Percentiles rank a stretch among this genome's conserved stretches.
Evolutionary conservation across 1,284 basidiomycete genomes (phyloP).

Genomic region (Calocybe gambosa): DNA sequence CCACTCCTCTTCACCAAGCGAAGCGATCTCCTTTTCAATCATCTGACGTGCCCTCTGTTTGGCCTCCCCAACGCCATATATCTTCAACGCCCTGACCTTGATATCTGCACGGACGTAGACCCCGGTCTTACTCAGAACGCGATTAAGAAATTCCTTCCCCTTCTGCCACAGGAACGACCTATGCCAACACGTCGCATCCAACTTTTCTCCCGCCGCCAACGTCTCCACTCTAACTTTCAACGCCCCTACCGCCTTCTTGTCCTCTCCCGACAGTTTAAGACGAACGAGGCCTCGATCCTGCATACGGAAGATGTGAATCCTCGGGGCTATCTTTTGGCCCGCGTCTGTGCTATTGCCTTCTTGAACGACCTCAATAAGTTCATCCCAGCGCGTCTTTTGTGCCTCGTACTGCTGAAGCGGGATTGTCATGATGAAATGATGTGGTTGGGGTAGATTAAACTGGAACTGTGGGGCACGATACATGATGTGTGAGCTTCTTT

Average conservation of each 20-base stretch:
- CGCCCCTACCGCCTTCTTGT: conserved; percentile 44
- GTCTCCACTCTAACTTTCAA: conserved; percentile 56
- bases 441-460: conserved; percentile 36
- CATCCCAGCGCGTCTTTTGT: conserved; percentile 43
- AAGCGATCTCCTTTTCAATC: conserved; percentile 37
- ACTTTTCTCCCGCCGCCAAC: conserved; percentile 41
- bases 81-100: conserved; percentile 33
- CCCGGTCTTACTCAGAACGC: conserved; percentile 28
- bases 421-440: conserved; percentile 41
- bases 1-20: conserved; percentile 34
- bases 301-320: conserved; percentile 21
- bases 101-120: conserved; percentile 39
- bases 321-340: conserved; percentile 11
- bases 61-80: conserved; percentile 33
- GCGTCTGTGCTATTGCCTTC: conserved; percentile 25
- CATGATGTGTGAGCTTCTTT: conserved; percentile 15
- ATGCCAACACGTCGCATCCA: conserved; percentile 42
- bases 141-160: conserved; percentile 28
- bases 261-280: conserved; percentile 32
- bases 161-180: conserved; percentile 26
- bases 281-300: conserved; percentile 19
- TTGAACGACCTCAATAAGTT: conserved; percentile 28
- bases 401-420: conserved; percentile 42
- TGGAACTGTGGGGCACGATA: conserved; percentile 26
- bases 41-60: conserved; percentile 32